Evolutionary conservation across 2,329 filamentous ascomycete species (phyloP), one percentile per base, ranked within the genome.

Genomic region (Ophiocordyceps robertsii): DNA sequence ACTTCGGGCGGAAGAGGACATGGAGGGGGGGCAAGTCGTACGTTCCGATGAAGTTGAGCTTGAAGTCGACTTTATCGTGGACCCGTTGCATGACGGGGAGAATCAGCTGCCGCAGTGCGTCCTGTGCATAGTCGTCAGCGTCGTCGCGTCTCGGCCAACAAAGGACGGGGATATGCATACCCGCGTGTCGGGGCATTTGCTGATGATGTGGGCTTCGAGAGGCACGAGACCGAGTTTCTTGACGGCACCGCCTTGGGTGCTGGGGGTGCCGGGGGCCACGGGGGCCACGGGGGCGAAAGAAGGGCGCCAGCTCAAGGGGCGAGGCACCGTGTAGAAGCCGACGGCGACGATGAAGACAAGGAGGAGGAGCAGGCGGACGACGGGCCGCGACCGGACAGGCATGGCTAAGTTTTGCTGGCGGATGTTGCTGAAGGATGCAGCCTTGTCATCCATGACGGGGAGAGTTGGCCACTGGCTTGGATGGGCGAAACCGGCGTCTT

Each of bases 141-240:
- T 14, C 31, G n/a, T 2, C 31, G 27, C 11, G 13, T 24, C 37
- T 39, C 12, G 14, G 19, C 17, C 12, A 16, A 16, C 11, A 27
- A 36, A 11, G 14, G 7, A 33, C 14, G 17, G 19, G 24, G 2
- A 19, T 7, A 12, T 27, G 46, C 64, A 11, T 55, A 75, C 73
- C 60, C 72, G 74, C 2, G 92, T 88, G 62, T 98, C 92, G 0
- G 90, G 89, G 56, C 92, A 98, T 70, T 96, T 95, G 65, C 80
- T 85, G 82, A 96, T 98, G 53, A 96, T 92, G 61, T 96, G 90
- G 43, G 87, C 85, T 60, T 98, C 92, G 2, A 98, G 65, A 4
- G 87, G 84, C 5, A 96, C 82, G 44, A 69, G 63, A 27, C 24
- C 38, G 33, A 27, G 14, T 17, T 43, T 45, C 37, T 44, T 44